Percentiles rank a stretch among this genome's conserved stretches.
phyloP scores from a whole-genome alignment of 192 early-diverging fungal genomes.

The Endogone sp. region DNA sequence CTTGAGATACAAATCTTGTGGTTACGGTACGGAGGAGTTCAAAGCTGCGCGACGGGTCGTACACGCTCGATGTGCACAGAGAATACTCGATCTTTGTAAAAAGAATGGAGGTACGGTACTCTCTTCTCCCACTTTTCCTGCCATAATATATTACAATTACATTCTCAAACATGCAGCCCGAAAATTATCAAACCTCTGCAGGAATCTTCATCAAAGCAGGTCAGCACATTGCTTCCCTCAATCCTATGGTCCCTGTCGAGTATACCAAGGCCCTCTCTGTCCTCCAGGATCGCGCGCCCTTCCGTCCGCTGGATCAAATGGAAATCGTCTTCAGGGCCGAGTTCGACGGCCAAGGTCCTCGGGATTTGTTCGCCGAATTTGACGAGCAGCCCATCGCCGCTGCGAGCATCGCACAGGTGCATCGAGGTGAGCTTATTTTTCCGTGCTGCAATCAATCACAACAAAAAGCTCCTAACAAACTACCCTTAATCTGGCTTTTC shows the following conservation, averaged over 20 bases:
- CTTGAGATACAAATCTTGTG: slow-evolving; percentile 30
- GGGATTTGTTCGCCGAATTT: slow-evolving; percentile 42
- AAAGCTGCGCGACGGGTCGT: slow-evolving; percentile 39
- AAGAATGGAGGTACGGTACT: slow-evolving; percentile 16
- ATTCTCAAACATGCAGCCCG: no score
- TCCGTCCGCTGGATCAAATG: slow-evolving; percentile 37
- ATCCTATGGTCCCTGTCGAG: slow-evolving; percentile 37
- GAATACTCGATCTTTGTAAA: slow-evolving; percentile 37
- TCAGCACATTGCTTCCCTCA: slow-evolving; percentile 38
- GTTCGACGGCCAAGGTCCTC: slow-evolving; percentile 27
- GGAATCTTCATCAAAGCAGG: slow-evolving; percentile 24
- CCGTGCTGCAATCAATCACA: no score
- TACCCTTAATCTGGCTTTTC: background rate
- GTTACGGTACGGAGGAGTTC: slow-evolving; percentile 40
- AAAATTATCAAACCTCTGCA: slow-evolving; percentile 45
- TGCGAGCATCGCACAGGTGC: slow-evolving; percentile 46
- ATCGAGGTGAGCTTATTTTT: slow-evolving; percentile 33
- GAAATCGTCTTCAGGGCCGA: slow-evolving; percentile 34
- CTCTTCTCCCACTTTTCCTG: no score
- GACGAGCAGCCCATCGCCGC: slow-evolving; percentile 41
- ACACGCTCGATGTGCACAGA: slow-evolving; percentile 40
- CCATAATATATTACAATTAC: no score
- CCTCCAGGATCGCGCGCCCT: slow-evolving; percentile 45
- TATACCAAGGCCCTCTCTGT: slow-evolving; percentile 43
- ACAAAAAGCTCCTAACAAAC: background rate